Evolutionary conservation across 495 filamentous ascomycete genomes (phyloP), one percentile per base, ranked within the genome.

Genomic region (Penicillium steckii): DNA sequence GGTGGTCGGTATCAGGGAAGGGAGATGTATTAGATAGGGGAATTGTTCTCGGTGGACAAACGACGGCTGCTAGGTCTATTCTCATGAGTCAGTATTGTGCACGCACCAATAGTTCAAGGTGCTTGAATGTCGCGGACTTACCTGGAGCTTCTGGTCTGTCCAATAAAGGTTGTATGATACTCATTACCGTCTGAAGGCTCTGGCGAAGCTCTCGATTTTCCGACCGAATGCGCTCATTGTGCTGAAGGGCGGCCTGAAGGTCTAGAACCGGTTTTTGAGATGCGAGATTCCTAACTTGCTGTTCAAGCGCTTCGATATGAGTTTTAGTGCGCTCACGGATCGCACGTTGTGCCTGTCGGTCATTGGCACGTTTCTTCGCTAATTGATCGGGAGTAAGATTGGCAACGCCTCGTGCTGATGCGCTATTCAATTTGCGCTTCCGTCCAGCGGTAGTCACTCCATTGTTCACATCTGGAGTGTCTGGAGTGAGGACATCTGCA

Each of bases 341-440:
- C 15, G 88, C 89, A 44, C 88, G 82, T 66, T 96, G 91, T 15
- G 91, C 91, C 69, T 92, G 88, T 33, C 91, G 82, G 64, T 96
- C 91, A 68, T 95, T 95, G 61, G 88, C 89, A 48, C 91, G 80
- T 69, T 96, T 96, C 62, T 86, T 82, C 6, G 80, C 85, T 42
- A 89, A 74, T 63, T 90, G 86, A 21, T 84, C 79, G n/a, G 83
- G 81, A 10, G 84, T 87, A 53, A 90, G 79, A 51, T 85, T 89
- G 46, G 85, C 83, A 17, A 91, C 86, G 32, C 85, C 85, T 49
- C 87, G 75, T 22, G 82, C 80, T n/a, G 80, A 84, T 8, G 72
- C 68, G 56, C 67, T 74, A 47, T 72, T 75, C 47, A 76, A 57
- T 49, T 78, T 78, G 60, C 78, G 75, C 54, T 77, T 79, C 46